A percentile compares a stretch with the other conserved stretches of the same genome.
phyloP scores from a whole-genome alignment of 805 yeast species.

The Starmerella scarabaei region DNA sequence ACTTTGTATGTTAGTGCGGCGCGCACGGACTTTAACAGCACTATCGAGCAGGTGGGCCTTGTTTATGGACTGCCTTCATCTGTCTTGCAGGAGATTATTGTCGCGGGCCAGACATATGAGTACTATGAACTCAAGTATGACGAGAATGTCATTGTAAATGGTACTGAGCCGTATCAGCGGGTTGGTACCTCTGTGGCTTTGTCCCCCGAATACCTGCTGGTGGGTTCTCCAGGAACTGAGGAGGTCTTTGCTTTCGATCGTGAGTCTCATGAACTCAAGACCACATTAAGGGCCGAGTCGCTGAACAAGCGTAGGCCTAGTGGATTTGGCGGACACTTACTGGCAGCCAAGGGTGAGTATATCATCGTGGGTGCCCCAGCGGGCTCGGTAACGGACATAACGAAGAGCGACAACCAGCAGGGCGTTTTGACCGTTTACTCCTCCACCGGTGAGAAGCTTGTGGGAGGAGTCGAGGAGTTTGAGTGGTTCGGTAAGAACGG shows the following conservation, averaged over 20 bases:
- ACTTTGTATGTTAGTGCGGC: conserved; percentile 36
- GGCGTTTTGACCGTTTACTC: conserved; percentile 34
- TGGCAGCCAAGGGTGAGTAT: conserved; percentile 20
- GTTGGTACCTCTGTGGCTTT: conserved; percentile 31
- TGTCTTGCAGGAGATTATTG: conserved; percentile 12
- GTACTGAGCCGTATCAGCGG: conserved; percentile 28
- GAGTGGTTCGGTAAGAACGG: conserved; percentile 29
- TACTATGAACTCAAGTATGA: not conserved
- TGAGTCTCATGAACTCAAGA: conserved; percentile 8
- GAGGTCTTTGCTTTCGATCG: conserved; percentile 30
- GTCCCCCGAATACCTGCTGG: conserved; percentile 23
- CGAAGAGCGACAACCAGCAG: conserved; percentile 22
- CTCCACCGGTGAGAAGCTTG: conserved; percentile 16
- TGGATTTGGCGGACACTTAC: conserved; percentile 24
- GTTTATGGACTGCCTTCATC: conserved; percentile 28
- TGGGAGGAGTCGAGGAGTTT: conserved; percentile 17
- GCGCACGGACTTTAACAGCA: conserved; percentile 27
- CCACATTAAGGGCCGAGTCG: conserved; percentile 7
- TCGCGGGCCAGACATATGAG: not conserved
- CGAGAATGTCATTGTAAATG: conserved; percentile 4
- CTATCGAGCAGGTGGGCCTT: conserved; percentile 29
- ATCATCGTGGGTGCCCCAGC: conserved; percentile 27
- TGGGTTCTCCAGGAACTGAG: conserved; percentile 32
- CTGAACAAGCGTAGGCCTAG: conserved; percentile 8
- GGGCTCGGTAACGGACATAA: not conserved